These are phyloP conservation scores for Aspergillus avenaceus DNA, from an alignment of 495 filamentous ascomycete genomes.

Conservation along the genomic window DNA sequence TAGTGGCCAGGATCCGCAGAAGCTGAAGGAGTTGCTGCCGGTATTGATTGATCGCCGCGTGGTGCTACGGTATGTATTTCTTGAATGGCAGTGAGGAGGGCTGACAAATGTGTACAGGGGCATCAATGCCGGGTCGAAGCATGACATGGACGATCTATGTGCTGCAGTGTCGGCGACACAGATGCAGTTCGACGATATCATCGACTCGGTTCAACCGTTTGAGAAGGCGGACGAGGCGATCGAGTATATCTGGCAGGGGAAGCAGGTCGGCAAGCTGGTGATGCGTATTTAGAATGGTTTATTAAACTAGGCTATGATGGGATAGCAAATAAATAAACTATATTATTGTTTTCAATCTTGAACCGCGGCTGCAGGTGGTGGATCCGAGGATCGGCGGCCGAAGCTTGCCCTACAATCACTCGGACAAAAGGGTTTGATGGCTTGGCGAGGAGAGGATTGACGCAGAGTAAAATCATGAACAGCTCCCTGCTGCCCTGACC, in stretches of 20 bases:
- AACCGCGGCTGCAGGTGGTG: too few relatives aligned
- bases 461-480: too few relatives aligned
- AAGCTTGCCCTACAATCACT: too few relatives aligned
- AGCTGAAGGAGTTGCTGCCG: constrained; percentile 24
- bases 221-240: constrained; percentile 33
- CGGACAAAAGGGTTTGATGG: too few relatives aligned
- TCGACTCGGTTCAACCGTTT: constrained; percentile 27
- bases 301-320: too few relatives aligned
- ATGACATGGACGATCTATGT: constrained; percentile 33
- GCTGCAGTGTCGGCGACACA: constrained; percentile 20
- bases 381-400: too few relatives aligned
- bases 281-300: too few relatives aligned
- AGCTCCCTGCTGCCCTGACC: too few relatives aligned
- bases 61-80: constrained; percentile 14
- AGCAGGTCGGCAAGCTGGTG: constrained; percentile 35
- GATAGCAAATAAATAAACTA: too few relatives aligned
- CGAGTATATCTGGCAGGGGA: constrained; percentile 33
- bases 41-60: constrained; percentile 31
- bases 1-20: constrained; percentile 17
- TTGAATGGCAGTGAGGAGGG: not conserved
- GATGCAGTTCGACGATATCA: constrained; percentile 26
- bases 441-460: too few relatives aligned
- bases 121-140: constrained; percentile 35
- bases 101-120: constrained; percentile 17
- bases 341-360: too few relatives aligned